A percentile compares a stretch with the other conserved stretches of the same genome.
These are phyloP conservation scores for Vitis labrusca DNA, from an alignment of 164 flowering plant species.

Conservation along the genomic window DNA sequence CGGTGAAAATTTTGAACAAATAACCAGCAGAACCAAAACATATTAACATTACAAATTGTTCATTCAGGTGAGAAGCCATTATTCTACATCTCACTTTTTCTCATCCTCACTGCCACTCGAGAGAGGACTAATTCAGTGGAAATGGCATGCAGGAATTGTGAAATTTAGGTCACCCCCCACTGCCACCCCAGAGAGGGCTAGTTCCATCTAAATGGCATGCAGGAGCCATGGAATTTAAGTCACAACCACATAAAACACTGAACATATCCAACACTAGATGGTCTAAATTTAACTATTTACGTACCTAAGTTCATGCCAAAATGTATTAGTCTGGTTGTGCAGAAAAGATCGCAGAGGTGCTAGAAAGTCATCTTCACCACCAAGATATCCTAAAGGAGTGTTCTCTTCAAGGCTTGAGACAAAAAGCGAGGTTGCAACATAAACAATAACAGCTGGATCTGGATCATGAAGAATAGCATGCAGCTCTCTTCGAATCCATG, in stretches of 20 bases:
- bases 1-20: background rate
- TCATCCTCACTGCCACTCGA: too few relatives aligned
- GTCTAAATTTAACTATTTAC: background rate
- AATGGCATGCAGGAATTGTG: too few relatives aligned
- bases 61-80: background rate
- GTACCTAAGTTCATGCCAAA: slow-evolving; percentile 90
- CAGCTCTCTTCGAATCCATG: slow-evolving; percentile 82
- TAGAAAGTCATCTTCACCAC: slow-evolving; percentile 24
- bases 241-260: too few relatives aligned
- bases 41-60: background rate
- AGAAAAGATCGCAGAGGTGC: slow-evolving; percentile 57
- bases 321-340: slow-evolving; percentile 39
- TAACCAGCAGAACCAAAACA: background rate
- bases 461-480: slow-evolving; percentile 69
- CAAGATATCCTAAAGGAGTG: slow-evolving; percentile 9
- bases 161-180: too few relatives aligned
- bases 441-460: slow-evolving; percentile 71
- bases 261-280: too few relatives aligned
- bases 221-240: too few relatives aligned
- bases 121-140: too few relatives aligned
- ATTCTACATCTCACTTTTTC: background rate
- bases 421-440: slow-evolving; percentile 56
- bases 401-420: slow-evolving; percentile 37
- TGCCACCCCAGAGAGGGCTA: too few relatives aligned
- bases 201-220: too few relatives aligned